Conservation (phyloP, 805 yeast species). For the Starmerella asiatica region DNA sequence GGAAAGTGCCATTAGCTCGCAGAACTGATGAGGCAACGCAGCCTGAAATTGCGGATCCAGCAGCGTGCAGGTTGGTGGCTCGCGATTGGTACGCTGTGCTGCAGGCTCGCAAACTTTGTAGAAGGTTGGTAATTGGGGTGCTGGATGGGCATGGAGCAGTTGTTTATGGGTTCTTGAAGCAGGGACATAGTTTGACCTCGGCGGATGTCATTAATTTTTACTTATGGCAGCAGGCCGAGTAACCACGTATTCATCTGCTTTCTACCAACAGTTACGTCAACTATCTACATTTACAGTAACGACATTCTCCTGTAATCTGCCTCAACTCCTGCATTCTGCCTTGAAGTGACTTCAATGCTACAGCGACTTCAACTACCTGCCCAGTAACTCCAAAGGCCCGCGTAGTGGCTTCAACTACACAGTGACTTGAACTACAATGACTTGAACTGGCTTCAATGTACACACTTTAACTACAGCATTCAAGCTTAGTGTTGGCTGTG, state of each 20-base stretch:
- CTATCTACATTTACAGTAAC: neutral
- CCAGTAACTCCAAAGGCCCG: too few species aligned
- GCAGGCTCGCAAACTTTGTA: slow-evolving; percentile 11
- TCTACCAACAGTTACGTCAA: neutral
- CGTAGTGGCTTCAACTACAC: too few species aligned
- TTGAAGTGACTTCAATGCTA: too few species aligned
- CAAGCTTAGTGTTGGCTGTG: too few species aligned
- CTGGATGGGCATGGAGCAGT: slow-evolving; percentile 8
- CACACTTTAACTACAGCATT: too few species aligned
- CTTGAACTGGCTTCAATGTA: too few species aligned
- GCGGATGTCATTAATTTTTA: slow-evolving; percentile 15
- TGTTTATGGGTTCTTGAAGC: slow-evolving; percentile 14
- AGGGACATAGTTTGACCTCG: slow-evolving; percentile 3
- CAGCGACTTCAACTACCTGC: too few species aligned
- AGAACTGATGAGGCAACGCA: slow-evolving; percentile 3
- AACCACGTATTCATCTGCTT: neutral
- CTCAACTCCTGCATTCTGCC: too few species aligned
- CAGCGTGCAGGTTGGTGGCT: slow-evolving; percentile 8
- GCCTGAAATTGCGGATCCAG: slow-evolving; percentile 1
- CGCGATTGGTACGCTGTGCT: slow-evolving; percentile 15
- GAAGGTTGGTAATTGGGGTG: slow-evolving; percentile 18
- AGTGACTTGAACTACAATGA: too few species aligned
- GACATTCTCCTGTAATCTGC: too few species aligned
- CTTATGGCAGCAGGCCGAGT: slow-evolving; percentile 10
- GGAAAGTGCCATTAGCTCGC: slow-evolving; percentile 20